Conservation (phyloP, 1,284 basidiomycete species). For the Ganoderma lingzhi region DNA sequence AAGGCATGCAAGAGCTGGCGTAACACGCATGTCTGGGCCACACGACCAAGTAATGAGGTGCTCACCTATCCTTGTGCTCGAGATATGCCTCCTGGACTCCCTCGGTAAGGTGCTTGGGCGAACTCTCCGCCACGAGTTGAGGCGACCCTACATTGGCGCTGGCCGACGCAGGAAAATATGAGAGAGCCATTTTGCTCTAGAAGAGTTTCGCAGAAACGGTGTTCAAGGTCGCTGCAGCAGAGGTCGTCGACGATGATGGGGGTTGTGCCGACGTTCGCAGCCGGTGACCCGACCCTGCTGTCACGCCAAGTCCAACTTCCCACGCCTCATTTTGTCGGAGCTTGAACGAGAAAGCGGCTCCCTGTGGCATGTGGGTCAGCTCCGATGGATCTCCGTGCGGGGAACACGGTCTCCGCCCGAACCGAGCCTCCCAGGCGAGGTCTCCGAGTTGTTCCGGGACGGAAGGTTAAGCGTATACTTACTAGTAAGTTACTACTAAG, state of each 20-base stretch:
- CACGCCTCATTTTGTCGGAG: slow-evolving; percentile 10
- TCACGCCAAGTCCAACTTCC: background rate
- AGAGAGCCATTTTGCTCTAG: slow-evolving; percentile 38
- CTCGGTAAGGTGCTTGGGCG: slow-evolving; percentile 43
- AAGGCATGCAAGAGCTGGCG: background rate
- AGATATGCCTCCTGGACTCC: slow-evolving; percentile 80
- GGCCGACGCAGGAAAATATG: slow-evolving; percentile 37
- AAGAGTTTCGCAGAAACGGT: slow-evolving; percentile 28
- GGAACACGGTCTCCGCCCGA: background rate
- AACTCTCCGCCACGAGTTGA: slow-evolving; percentile 32
- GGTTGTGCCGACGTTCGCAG: slow-evolving; percentile 23
- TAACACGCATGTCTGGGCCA: background rate
- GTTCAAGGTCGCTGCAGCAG: slow-evolving; percentile 30
- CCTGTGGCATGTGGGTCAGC: background rate
- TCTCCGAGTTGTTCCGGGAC: background rate
- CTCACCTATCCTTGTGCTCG: slow-evolving; percentile 74
- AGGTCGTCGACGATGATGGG: slow-evolving; percentile 29
- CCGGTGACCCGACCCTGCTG: slow-evolving; percentile 7
- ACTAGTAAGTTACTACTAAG: too few species aligned
- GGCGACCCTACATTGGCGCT: slow-evolving; percentile 29
- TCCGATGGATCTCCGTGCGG: background rate
- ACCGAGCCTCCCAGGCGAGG: background rate
- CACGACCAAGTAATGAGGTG: slow-evolving; percentile 17
- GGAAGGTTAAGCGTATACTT: background rate
- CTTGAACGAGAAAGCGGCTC: background rate